Base-by-base conservation (phyloP, 2,329 filamentous ascomycete species). In the Claviceps arundinis region DNA sequence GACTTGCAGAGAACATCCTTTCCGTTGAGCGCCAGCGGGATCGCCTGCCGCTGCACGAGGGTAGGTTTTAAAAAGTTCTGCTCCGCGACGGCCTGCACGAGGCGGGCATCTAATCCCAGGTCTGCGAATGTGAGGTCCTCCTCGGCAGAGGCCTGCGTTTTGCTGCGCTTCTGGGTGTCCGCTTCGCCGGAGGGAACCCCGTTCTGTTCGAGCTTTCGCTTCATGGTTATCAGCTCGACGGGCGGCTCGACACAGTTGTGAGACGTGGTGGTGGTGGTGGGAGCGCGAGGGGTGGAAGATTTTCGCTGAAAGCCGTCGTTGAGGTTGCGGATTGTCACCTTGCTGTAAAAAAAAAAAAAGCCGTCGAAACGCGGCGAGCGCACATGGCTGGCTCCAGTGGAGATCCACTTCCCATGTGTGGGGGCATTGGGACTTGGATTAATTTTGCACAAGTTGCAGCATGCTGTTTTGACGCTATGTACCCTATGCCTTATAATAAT, bases 1-100 rank as follows among this genome's bases (percentile, higher is more conserved):
- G 91, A 89, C 63, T 91, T 89, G 51, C 89, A 90, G 41, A 97
- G 74, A 47, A 98, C 82, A 74, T 97, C 89, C 62, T 88, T 84
- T 13, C 93, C 91, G 57, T 89, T 82, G 17, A 97, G 74, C 22
- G 88, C 89, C 40, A 96, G 71, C 1, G 93, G 93, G 56, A 98
- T 95, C 1, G 88, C 87, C 67, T 85, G 84, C 43, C 81, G 78
- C 69, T 98, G 93, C 1, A 97, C 87, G 13, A 84, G 77, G n/a
- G 93, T 97, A 14, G 93, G 93, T 53, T 82, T 82, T 56, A 84
- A 77, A 71, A 90, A 97, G 67, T 85, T 84, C 68, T 93, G 85
- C 64, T 86, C 84, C 47, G 85, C 84, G 59, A 97, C 78, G 51
- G 87, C 89, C 72, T 95, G 88, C 37, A 96, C 75, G 34, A 98